Conservation (phyloP, 495 filamentous ascomycete species). For the Penicillium argentinense region DNA sequence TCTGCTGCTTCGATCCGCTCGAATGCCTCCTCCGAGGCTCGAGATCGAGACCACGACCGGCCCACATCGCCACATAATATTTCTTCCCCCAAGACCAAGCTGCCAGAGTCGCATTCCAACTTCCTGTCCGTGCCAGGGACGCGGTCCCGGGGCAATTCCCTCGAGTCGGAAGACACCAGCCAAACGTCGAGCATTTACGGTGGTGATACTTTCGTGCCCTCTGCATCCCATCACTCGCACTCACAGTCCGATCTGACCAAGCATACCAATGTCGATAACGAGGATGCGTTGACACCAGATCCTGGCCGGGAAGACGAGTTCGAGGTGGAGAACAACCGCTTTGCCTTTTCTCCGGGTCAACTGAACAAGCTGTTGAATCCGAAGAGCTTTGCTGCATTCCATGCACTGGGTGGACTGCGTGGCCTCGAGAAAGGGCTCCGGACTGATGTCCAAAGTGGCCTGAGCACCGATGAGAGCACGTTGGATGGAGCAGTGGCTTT, state of each 20-base stretch:
- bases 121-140: constrained; percentile 62
- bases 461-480: constrained; percentile 71
- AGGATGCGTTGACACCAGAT: constrained; percentile 67
- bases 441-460: constrained; percentile 63
- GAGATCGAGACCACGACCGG: constrained; percentile 64
- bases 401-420: constrained; percentile 71
- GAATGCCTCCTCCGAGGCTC: constrained; percentile 69
- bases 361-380: constrained; percentile 77
- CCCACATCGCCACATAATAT: constrained; percentile 91
- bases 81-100: constrained; percentile 64
- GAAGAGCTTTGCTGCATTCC: constrained; percentile 75
- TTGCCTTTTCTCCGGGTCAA: constrained; percentile 81
- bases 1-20: constrained; percentile 52
- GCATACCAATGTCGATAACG: constrained; percentile 45
- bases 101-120: constrained; percentile 50
- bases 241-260: constrained; percentile 34
- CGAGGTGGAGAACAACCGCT: constrained; percentile 70
- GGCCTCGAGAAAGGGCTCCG: constrained; percentile 77
- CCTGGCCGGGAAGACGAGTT: constrained; percentile 72
- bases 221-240: constrained; percentile 34
- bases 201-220: constrained; percentile 48
- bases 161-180: constrained; percentile 59
- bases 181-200: constrained; percentile 52
- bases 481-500: constrained; percentile 68
- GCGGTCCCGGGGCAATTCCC: constrained; percentile 63